Evolutionary conservation across 441 rosid genomes (phyloP), one percentile per base, ranked within the genome.

Genomic region (Isatis lusitanica): DNA sequence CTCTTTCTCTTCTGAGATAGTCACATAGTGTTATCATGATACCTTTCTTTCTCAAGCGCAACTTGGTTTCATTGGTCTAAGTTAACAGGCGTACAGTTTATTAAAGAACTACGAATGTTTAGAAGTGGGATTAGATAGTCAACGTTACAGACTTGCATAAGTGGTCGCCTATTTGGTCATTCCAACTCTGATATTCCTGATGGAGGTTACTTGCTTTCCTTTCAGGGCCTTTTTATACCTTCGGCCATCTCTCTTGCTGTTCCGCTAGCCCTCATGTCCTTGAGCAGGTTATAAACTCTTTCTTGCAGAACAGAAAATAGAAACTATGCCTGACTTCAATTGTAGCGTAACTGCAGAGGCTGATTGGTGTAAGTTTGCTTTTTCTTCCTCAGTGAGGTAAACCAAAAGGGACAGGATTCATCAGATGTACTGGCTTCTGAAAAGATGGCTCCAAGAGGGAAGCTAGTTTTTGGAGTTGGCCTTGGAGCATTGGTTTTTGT

Each of bases 361-460:
- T 75, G 69, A 71, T 70, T 76, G 63, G 9, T 76, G 10, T 9
- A 40, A 17, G 47, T 47, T 38, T 64, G 1, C 18, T 60, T 9
- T 52, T 61, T 76, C 58, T 78, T 42, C 81, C 50, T 28, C 93
- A 94, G 98, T 58, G 98, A 94, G 85, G 97, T 88, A 47, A 90
- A 88, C 42, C 93, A 90, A 58, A 88, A 89, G 74, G 96, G 88
- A 75, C 91, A 83, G 66, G 88, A 83, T 63, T 30, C 85, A 42
- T 48, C 85, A 55, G 73, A 84, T 81, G 83, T 88, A 68, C 64
- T 92, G 87, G 86, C 97, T 53, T 80, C 96, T 67, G 97, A 94
- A 76, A 89, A 90, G 74, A 88, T 94, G 88, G 98, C 97, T 79
- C 97, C 98, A 35, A 82, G 97, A 77, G 98, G 97, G 65, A 74